Base-by-base conservation (phyloP, 192 early-diverging fungal species). In the Coemansia erecta region DNA sequence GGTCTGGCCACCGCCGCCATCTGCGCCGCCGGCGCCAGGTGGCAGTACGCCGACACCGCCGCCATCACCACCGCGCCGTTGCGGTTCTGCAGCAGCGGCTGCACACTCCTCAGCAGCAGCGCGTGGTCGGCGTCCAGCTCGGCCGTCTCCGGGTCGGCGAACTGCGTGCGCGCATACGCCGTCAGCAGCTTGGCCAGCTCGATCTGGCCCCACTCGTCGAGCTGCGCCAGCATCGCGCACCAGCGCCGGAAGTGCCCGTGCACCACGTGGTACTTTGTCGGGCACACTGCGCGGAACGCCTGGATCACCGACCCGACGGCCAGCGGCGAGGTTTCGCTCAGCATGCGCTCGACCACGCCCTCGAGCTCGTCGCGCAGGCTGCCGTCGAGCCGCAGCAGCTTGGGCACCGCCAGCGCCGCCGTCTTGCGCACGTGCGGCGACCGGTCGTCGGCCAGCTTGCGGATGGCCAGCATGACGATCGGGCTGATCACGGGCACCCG, bases 151-250 rank as follows among this genome's bases (percentile, higher is more conserved):
- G 58, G 72, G 49, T 44, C 21, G 22, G 26, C 42, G 59, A 79
- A 82, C 63, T 82, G 81, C 41, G 72, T 68, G 81, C 85, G 83
- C 49, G 85, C 90, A 81, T 99, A 99, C 10, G 86, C 77, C 26
- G 86, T 55, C 51, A 99, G 68, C 22, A 95, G 63, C 35, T 85
- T 86, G 39, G 95, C 63, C 24, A 95, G 87, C 43, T 88, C 88
- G 28, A 95, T 83, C 71, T 98, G 95, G 12, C 89, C 92, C 97
- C 97, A 99, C 70, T 97, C 92, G 80, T 99, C 95, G 39, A 90
- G 84, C 26, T 96, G 94, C 13, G 84, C 69, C 21, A 99, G 71
- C 85, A 94, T 80, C 37, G 71, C 70, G 66, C 94, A 97, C 55
- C 95, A 81, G 41, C 95, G 92, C 45, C 92, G 84, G 73, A 85